These are phyloP conservation scores for Sordaria brevicollis DNA, from an alignment of 495 filamentous ascomycete genomes.

Conservation along the genomic window DNA sequence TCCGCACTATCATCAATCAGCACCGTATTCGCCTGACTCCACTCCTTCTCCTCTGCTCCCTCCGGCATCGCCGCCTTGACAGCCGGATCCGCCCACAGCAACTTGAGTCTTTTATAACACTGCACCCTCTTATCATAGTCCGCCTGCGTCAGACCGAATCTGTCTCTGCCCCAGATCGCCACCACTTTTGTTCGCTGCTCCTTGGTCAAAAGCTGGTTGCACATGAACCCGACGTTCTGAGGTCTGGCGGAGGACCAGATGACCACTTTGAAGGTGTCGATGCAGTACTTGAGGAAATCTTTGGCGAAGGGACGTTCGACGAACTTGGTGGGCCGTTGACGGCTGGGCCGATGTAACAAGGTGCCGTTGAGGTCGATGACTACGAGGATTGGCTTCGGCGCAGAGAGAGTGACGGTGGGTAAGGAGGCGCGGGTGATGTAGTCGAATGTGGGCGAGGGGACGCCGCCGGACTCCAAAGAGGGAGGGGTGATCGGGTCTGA, in stretches of 20 bases:
- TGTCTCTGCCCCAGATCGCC: constrained; percentile 72
- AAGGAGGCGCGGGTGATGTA: constrained; percentile 29
- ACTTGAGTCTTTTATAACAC: constrained; percentile 75
- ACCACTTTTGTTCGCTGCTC: constrained; percentile 39
- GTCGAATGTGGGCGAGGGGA: constrained; percentile 30
- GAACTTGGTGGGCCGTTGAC: constrained; percentile 39
- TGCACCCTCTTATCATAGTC: constrained; percentile 66
- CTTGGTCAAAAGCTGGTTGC: constrained; percentile 38
- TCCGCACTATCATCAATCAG: constrained; percentile 73
- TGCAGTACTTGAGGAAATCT: constrained; percentile 56
- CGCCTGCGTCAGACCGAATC: constrained; percentile 48
- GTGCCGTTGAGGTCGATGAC: constrained; percentile 94
- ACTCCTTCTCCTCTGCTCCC: constrained; percentile 32
- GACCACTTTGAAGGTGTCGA: constrained; percentile 63
- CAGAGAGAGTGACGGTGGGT: constrained; percentile 8
- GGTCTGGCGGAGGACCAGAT: constrained; percentile 84
- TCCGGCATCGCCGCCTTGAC: constrained; percentile 37
- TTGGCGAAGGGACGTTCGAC: constrained; percentile 49
- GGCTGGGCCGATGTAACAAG: constrained; percentile 56
- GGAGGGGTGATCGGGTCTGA: constrained; percentile 21
- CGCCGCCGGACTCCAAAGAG: constrained; percentile 34
- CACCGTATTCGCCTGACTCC: constrained; percentile 80
- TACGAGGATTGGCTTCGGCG: constrained; percentile 49
- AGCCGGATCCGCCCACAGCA: constrained; percentile 53
- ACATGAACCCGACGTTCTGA: constrained; percentile 56